Percentiles rank a stretch among this genome's conserved stretches.
These are phyloP conservation scores for Lactarius deliciosus DNA, from an alignment of 768 basidiomycete species.

Conservation along the genomic window DNA sequence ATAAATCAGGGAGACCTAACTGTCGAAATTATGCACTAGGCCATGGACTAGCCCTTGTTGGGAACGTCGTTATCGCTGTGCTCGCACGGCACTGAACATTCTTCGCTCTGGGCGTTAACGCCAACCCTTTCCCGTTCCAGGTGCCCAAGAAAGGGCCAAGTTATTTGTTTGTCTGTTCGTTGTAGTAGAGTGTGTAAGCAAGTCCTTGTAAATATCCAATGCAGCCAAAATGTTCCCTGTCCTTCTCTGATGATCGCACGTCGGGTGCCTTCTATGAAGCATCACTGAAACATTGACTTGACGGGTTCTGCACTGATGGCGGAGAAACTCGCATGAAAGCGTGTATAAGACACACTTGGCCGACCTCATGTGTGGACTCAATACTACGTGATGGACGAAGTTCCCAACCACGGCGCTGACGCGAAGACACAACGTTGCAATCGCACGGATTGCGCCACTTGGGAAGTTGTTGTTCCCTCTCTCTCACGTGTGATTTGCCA, in stretches of 20 bases:
- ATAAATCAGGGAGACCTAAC: conserved; percentile 92
- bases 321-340: conserved; percentile 4
- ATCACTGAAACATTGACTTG: background rate
- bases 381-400: conserved; percentile 4
- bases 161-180: background rate
- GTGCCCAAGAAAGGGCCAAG: conserved; percentile 1
- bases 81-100: conserved; percentile 3
- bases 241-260: background rate
- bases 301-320: background rate
- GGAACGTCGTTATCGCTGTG: conserved; percentile 3
- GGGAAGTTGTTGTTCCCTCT: conserved; percentile 1
- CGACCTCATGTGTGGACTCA: background rate
- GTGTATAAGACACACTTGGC: background rate
- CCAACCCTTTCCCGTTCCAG: background rate
- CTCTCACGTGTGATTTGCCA: background rate
- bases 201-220: background rate
- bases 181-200: conserved; percentile 14
- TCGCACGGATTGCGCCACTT: conserved; percentile 14
- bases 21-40: conserved; percentile 79
- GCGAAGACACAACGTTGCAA: conserved; percentile 17
- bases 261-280: background rate
- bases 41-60: conserved; percentile 53
- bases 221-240: background rate
- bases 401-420: background rate
- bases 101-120: conserved; percentile 1